Conservation (phyloP, 1,284 basidiomycete species). For the Ustilago sp. region DNA sequence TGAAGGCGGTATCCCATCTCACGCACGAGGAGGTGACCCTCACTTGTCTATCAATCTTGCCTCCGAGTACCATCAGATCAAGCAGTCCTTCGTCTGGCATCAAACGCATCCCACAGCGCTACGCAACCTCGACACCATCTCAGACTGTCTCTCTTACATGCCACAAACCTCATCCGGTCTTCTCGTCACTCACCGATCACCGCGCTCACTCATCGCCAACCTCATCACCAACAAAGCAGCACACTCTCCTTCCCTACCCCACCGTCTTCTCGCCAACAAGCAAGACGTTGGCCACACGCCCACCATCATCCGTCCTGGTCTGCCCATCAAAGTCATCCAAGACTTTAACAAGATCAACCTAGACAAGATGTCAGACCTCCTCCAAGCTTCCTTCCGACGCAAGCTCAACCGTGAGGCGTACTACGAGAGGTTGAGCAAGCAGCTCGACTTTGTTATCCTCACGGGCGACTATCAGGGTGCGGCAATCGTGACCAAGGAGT, state of each 20-base stretch:
- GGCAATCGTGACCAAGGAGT: conserved; percentile 92
- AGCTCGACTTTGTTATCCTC: conserved; percentile 91
- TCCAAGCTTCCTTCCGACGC: conserved; percentile 87
- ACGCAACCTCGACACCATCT: conserved; percentile 86
- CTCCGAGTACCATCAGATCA: conserved; percentile 88
- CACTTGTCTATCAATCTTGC: conserved; percentile 95
- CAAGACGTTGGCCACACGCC: conserved; percentile 90
- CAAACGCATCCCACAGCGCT: conserved; percentile 86
- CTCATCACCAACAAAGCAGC: conserved; percentile 98
- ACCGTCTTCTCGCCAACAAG: conserved; percentile 87
- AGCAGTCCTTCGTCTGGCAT: conserved; percentile 88
- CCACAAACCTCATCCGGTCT: conserved; percentile 91
- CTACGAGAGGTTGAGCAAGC: conserved; percentile 80
- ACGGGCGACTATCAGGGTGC: conserved; percentile 96
- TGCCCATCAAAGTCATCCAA: conserved; percentile 84
- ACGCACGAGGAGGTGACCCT: conserved; percentile 91
- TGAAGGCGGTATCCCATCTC: conserved; percentile 96
- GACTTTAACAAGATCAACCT: conserved; percentile 78
- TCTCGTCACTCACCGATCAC: conserved; percentile 96
- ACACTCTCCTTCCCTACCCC: conserved; percentile 91
- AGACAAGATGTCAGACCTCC: conserved; percentile 80
- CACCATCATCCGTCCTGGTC: conserved; percentile 88
- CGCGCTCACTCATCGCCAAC: conserved; percentile 93
- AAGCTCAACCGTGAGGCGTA: conserved; percentile 81
- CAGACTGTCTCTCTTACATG: conserved; percentile 90